Percentiles rank a stretch among this genome's conserved stretches.
Conservation (phyloP, 2,329 filamentous ascomycete genomes). For the Leptographium galeiforme region DNA sequence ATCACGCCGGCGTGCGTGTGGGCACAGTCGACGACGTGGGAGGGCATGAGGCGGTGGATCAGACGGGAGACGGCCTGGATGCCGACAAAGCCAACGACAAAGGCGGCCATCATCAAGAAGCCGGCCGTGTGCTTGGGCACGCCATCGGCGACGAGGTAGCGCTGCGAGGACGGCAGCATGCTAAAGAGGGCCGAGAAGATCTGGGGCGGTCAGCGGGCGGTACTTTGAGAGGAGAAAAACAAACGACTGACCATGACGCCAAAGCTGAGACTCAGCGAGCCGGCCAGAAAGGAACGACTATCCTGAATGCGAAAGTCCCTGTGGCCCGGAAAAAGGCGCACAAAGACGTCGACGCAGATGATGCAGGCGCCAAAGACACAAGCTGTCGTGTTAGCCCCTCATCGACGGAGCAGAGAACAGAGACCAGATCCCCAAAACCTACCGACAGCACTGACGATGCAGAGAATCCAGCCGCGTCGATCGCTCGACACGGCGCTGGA, state of each 20-base stretch:
- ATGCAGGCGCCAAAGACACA: slow-evolving; percentile 66
- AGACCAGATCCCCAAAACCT: slow-evolving; percentile 16
- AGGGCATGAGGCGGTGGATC: slow-evolving; percentile 61
- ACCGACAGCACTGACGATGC: slow-evolving; percentile 64
- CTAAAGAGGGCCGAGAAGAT: slow-evolving; percentile 84
- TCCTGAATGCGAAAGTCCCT: slow-evolving; percentile 76
- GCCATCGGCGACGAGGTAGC: slow-evolving; percentile 58
- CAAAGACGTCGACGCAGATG: slow-evolving; percentile 72
- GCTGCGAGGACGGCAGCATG: slow-evolving; percentile 79
- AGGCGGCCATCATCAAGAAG: slow-evolving; percentile 55
- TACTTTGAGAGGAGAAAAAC: background rate
- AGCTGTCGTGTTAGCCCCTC: slow-evolving; percentile 27
- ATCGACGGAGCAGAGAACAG: slow-evolving; percentile 3
- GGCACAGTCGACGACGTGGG: slow-evolving; percentile 69
- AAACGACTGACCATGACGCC: slow-evolving; percentile 69
- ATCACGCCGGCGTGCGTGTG: slow-evolving; percentile 39
- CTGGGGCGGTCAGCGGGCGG: slow-evolving; percentile 30
- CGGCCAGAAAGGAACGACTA: slow-evolving; percentile 75
- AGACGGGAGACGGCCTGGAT: slow-evolving; percentile 62
- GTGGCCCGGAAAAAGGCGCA: slow-evolving; percentile 60
- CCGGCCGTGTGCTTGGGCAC: slow-evolving; percentile 54
- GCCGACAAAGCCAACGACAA: slow-evolving; percentile 58
- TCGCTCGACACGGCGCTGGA: slow-evolving; percentile 51
- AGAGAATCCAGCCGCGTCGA: slow-evolving; percentile 87
- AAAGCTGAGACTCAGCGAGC: slow-evolving; percentile 82